Percentiles rank a stretch among this genome's conserved stretches.
phyloP scores from a whole-genome alignment of 2,329 filamentous ascomycete genomes.

The Claviceps africana region DNA sequence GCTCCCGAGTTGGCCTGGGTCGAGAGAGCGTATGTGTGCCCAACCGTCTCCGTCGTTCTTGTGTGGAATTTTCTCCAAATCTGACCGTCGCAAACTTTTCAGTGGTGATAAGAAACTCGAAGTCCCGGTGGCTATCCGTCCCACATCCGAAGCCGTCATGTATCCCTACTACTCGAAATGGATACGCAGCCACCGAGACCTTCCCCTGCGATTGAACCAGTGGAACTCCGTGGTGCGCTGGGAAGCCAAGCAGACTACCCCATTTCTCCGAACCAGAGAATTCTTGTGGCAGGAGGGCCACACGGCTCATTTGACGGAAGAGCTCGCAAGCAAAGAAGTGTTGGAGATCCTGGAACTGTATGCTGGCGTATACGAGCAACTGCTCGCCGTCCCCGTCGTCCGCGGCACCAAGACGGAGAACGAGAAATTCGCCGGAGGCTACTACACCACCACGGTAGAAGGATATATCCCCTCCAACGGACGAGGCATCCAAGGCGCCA shows the following conservation, averaged over 20 bases:
- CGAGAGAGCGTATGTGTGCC: conserved; percentile 53
- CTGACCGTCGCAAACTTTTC: conserved; percentile 26
- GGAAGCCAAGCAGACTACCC: conserved; percentile 90
- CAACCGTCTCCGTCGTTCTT: not conserved
- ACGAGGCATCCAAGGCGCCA: conserved; percentile 90
- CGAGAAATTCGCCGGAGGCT: conserved; percentile 92
- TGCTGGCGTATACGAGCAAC: conserved; percentile 78
- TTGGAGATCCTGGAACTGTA: conserved; percentile 89
- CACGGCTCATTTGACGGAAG: conserved; percentile 73
- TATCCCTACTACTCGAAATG: conserved; percentile 93
- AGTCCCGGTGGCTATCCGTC: conserved; percentile 54
- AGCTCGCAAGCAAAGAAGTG: conserved; percentile 71
- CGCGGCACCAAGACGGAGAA: conserved; percentile 92
- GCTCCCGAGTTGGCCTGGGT: conserved; percentile 86
- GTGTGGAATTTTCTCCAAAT: not conserved
- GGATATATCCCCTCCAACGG: conserved; percentile 94
- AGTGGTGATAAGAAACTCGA: conserved; percentile 89
- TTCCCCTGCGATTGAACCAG: conserved; percentile 88
- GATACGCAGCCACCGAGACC: conserved; percentile 91
- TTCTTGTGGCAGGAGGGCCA: conserved; percentile 98
- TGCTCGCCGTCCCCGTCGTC: conserved; percentile 88
- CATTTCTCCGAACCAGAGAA: conserved; percentile 81
- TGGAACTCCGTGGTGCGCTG: conserved; percentile 91
- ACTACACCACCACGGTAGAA: conserved; percentile 94
- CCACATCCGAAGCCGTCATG: conserved; percentile 69